These are phyloP conservation scores for Fraxinus xanthoxyloides DNA, from an alignment of 305 asterid species.

Conservation along the genomic window DNA sequence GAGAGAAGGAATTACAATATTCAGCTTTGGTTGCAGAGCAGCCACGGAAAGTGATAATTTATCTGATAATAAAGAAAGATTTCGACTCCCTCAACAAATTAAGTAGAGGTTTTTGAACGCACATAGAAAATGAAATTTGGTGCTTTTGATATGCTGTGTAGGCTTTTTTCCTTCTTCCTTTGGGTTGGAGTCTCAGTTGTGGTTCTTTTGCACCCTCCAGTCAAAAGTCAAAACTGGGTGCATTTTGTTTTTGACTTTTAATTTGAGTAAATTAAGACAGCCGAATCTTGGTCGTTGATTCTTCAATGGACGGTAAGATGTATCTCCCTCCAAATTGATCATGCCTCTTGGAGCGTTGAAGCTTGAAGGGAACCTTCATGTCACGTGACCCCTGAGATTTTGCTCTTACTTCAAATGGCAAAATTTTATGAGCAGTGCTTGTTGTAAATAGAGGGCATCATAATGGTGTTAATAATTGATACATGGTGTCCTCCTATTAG, in stretches of 20 bases:
- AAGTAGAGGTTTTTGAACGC: neutral
- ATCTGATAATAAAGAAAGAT: neutral
- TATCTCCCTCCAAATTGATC: constrained; percentile 31
- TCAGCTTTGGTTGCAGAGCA: constrained; percentile 8
- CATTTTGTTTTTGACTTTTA: neutral
- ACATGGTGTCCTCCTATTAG: no score
- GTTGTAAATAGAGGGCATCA: no score
- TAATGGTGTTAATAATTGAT: no score
- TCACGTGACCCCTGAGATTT: neutral
- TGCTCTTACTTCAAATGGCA: neutral
- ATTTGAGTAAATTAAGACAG: constrained; percentile 13
- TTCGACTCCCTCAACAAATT: neutral
- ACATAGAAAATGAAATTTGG: constrained; percentile 5
- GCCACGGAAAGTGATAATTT: neutral
- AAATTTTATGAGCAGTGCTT: no score
- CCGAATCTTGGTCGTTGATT: constrained; percentile 21
- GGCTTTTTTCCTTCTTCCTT: neutral
- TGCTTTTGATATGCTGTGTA: constrained; percentile 1
- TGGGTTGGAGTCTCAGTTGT: neutral
- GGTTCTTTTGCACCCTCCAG: neutral
- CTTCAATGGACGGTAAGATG: constrained; percentile 34
- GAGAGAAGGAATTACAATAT: constrained; percentile 12
- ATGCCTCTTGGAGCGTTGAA: neutral
- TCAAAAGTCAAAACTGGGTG: neutral
- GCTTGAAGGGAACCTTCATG: neutral